These are phyloP conservation scores for Xylariaceae sp. DNA, from an alignment of 2,329 filamentous ascomycete genomes.

Conservation along the genomic window DNA sequence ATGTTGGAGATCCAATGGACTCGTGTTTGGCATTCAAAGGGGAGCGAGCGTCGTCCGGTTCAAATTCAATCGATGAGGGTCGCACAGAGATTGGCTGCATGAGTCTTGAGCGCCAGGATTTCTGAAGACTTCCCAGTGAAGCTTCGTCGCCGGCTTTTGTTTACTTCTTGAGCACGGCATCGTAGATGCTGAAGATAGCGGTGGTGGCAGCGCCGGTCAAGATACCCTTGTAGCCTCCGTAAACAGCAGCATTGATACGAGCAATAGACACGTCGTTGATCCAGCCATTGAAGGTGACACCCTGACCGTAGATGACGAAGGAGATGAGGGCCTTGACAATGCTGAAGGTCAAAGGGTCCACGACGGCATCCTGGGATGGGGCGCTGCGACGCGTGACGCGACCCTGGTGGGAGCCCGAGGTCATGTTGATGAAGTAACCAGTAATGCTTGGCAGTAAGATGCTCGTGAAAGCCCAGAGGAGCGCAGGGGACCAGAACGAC, in stretches of 20 bases:
- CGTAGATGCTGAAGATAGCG: constrained; percentile 66
- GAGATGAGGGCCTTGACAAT: constrained; percentile 78
- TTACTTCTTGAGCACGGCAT: constrained; percentile 68
- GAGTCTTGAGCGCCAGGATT: not conserved
- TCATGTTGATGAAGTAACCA: constrained; percentile 90
- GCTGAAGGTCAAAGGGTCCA: constrained; percentile 88
- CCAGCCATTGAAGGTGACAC: constrained; percentile 56
- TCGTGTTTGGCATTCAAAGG: not conserved
- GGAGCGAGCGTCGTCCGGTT: not conserved
- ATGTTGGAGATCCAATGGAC: not conserved
- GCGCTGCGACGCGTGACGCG: constrained; percentile 42
- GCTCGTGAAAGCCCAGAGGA: constrained; percentile 71
- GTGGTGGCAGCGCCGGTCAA: constrained; percentile 65
- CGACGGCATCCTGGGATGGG: constrained; percentile 48
- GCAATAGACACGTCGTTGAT: constrained; percentile 55
- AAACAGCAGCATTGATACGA: constrained; percentile 61
- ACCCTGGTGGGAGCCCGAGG: constrained; percentile 40
- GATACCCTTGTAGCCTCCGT: constrained; percentile 65
- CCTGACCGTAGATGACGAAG: constrained; percentile 73
- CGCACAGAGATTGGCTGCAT: not conserved
- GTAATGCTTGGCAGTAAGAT: constrained; percentile 62
- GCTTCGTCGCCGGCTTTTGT: constrained; percentile 18
- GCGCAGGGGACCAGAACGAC: constrained; percentile 77
- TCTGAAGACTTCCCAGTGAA: not conserved
- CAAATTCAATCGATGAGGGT: not conserved